A percentile compares a stretch with the other conserved stretches of the same genome.
phyloP scores from a whole-genome alignment of 2,329 filamentous ascomycete genomes.

The Penicillium sp. region DNA sequence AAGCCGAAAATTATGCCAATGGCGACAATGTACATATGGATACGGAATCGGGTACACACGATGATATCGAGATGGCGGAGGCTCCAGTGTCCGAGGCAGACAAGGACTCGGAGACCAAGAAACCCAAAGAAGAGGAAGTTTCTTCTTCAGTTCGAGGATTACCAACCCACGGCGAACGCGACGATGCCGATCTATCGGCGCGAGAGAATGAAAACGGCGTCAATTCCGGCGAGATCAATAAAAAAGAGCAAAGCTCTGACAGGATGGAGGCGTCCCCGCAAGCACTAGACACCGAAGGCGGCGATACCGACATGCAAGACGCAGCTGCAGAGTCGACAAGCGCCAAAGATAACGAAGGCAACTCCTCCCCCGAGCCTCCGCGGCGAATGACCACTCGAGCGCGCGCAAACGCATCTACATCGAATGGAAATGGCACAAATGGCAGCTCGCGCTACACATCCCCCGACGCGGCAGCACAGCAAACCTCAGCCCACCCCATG shows the following conservation, averaged over 20 bases:
- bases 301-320: conserved; percentile 9
- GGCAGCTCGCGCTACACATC: conserved; percentile 18
- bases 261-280: not conserved
- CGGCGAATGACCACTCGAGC: conserved; percentile 46
- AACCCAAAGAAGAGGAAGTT: conserved; percentile 34
- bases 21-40: conserved; percentile 6
- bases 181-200: conserved; percentile 14
- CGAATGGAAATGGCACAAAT: conserved; percentile 24
- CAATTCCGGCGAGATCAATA: not conserved
- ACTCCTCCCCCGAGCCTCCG: conserved; percentile 37
- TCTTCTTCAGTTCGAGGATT: conserved; percentile 31
- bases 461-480: conserved; percentile 26
- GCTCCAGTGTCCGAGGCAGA: conserved; percentile 16
- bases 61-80: conserved; percentile 35
- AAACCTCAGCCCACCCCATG: conserved; percentile 51
- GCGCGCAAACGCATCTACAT: conserved; percentile 34
- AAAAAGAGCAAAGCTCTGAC: not conserved
- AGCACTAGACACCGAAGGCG: not conserved
- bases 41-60: conserved; percentile 16
- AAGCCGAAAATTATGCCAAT: not conserved
- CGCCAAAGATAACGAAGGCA: conserved; percentile 28
- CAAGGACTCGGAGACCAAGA: conserved; percentile 12
- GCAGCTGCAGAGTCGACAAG: conserved; percentile 19
- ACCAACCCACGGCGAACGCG: conserved; percentile 26
- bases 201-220: conserved; percentile 10